Base-by-base conservation (phyloP, 208 protist genomes). In the Balamuthia mandrillaris region DNA sequence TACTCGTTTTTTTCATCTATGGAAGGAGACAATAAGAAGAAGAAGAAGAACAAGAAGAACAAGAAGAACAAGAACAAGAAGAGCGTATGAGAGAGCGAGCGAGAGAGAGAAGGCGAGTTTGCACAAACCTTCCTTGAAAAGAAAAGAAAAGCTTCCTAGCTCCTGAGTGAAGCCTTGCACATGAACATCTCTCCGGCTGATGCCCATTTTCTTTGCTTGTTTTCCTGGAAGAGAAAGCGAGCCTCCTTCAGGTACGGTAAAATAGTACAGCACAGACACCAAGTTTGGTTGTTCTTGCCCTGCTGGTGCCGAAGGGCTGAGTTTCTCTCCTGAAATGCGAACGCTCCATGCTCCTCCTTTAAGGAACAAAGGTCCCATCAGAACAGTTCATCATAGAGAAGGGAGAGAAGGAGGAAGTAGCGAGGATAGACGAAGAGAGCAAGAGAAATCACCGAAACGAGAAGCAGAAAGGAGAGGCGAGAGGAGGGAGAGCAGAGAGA, bases 211-310 rank as follows among this genome's bases (percentile, higher is more conserved):
- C 39, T 79, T 35, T 1, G 66, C 66, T 10, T 4, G 14, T 14
- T 44, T 31, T 1, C 70, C 70, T 12, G 47, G 16, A 33, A 79
- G 54, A n/a, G 9, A 21, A n/a, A 79, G 70, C 16, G 70, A 29
- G 31, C 60, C 14, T 16, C 31, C 29, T 21, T 79, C 70, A n/a
- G 70, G 70, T 6, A 79, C 70, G 70, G 70, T 58, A n/a, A 79
- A 61, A 49, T 79, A 79, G 45, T 61, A 37, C 47, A 79, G 60
- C 27, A 79, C 14, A 3, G 70, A 79, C 24, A 49, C 42, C 21
- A 49, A 27, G n/a, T n/a, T n/a, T n/a, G n/a, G n/a, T n/a, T n/a
- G n/a, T n/a, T n/a, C n/a, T n/a, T n/a, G n/a, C n/a, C n/a, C n/a
- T n/a, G n/a, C n/a, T n/a, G n/a, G n/a, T n/a, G 6, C n/a, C 2